Percentiles rank a stretch among this genome's conserved stretches.
These are phyloP conservation scores for Saturnispora saitoi DNA, from an alignment of 805 yeast genomes.

Conservation along the genomic window DNA sequence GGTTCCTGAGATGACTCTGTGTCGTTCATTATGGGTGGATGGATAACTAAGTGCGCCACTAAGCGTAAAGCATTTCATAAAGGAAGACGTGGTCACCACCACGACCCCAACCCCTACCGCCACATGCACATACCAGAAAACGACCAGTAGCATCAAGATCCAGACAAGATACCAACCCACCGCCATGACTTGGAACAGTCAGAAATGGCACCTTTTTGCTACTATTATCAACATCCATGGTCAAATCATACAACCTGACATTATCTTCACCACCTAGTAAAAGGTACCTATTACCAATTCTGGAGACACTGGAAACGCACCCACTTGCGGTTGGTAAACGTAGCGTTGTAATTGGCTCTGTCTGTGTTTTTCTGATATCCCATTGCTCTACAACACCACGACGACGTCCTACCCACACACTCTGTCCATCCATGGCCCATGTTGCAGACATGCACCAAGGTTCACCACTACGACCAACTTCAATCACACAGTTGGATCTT, in stretches of 20 bases:
- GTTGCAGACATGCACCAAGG: constrained; percentile 92
- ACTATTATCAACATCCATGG: constrained; percentile 22
- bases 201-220: constrained; percentile 59
- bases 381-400: constrained; percentile 79
- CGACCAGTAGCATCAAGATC: constrained; percentile 48
- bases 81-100: constrained; percentile 66
- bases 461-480: constrained; percentile 55
- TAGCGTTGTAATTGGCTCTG: constrained; percentile 42
- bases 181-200: constrained; percentile 95
- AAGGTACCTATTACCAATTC: constrained; percentile 36
- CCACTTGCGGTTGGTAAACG: constrained; percentile 85
- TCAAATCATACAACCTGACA: constrained; percentile 74
- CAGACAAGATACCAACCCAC: constrained; percentile 74
- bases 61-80: constrained; percentile 9
- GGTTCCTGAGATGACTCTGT: not conserved
- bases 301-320: constrained; percentile 56
- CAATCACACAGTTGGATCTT: constrained; percentile 10
- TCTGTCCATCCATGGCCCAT: constrained; percentile 82
- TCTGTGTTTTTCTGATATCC: constrained; percentile 50
- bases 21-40: not conserved
- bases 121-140: constrained; percentile 85
- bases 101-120: constrained; percentile 94
- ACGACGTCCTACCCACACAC: constrained; percentile 77
- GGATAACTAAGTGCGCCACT: not conserved
- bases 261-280: constrained; percentile 89